phyloP scores from a whole-genome alignment of 2,329 filamentous ascomycete genomes.

The Fusarium metavorans region DNA sequence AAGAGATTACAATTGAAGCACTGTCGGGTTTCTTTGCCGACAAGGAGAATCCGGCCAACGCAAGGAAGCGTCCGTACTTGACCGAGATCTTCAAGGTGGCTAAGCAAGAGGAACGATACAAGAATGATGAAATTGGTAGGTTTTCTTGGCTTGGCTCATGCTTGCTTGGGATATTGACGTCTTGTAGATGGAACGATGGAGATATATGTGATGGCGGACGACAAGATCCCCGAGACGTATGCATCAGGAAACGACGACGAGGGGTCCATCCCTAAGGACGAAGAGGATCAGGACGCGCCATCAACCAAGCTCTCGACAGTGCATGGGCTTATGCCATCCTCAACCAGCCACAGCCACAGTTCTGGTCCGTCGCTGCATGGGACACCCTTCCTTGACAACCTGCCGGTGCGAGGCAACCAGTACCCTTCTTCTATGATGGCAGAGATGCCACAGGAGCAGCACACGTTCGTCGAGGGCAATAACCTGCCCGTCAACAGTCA shows the following conservation, averaged over 20 bases:
- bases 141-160: not conserved
- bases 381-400: conserved; percentile 55
- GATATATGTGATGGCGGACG: conserved; percentile 65
- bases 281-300: conserved; percentile 55
- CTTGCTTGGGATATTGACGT: conserved; percentile 7
- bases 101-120: conserved; percentile 66
- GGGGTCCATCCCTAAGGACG: conserved; percentile 55
- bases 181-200: conserved; percentile 59
- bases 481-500: conserved; percentile 51
- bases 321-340: conserved; percentile 51
- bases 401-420: conserved; percentile 58
- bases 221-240: conserved; percentile 62
- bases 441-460: conserved; percentile 56
- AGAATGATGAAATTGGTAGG: conserved; percentile 69
- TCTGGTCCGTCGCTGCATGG: conserved; percentile 49
- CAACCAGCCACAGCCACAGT: conserved; percentile 55
- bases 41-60: conserved; percentile 67
- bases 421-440: conserved; percentile 57
- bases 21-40: conserved; percentile 66
- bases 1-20: conserved; percentile 69
- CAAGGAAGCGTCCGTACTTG: conserved; percentile 66
- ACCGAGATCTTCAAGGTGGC: conserved; percentile 74
- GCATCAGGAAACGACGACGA: conserved; percentile 61
- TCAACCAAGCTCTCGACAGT: conserved; percentile 50
- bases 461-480: conserved; percentile 55